Conservation (phyloP, 768 basidiomycete species). For the Cystobasidiopsis lactophilus region DNA sequence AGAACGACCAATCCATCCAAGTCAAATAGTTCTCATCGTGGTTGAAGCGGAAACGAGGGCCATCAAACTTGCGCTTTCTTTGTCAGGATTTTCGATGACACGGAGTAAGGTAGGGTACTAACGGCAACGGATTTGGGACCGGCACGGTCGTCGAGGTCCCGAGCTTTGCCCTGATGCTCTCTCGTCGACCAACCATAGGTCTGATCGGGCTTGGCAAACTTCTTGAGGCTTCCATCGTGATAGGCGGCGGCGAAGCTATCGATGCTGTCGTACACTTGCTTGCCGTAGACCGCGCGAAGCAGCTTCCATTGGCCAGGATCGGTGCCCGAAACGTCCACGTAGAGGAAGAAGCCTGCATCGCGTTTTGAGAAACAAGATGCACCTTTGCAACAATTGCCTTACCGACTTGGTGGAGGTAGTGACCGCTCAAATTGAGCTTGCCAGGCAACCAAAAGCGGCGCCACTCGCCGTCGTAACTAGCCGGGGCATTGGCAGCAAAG, state of each 20-base stretch:
- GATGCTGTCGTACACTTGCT: conserved; percentile 33
- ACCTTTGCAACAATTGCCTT: conserved; percentile 35
- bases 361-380: too few species aligned
- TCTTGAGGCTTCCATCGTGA: conserved; percentile 33
- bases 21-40: conserved; percentile 34
- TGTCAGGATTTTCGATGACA: too few species aligned
- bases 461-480: conserved; percentile 41
- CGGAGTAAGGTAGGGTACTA: too few species aligned
- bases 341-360: conserved; percentile 14
- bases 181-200: conserved; percentile 23
- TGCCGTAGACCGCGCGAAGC: conserved; percentile 40
- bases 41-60: conserved; percentile 38
- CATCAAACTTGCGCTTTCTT: conserved; percentile 39
- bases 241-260: conserved; percentile 37
- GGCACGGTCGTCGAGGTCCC: conserved; percentile 41
- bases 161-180: conserved; percentile 30
- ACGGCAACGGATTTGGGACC: conserved; percentile 45
- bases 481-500: conserved; percentile 32
- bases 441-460: conserved; percentile 34
- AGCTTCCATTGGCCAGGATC: conserved; percentile 35
- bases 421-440: conserved; percentile 33
- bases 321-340: conserved; percentile 31
- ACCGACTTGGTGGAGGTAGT: conserved; percentile 35
- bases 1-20: conserved; percentile 48
- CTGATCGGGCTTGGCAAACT: conserved; percentile 24